Conservation (phyloP, 1,139 yeast species). For the Pichia kudriavzevii region DNA sequence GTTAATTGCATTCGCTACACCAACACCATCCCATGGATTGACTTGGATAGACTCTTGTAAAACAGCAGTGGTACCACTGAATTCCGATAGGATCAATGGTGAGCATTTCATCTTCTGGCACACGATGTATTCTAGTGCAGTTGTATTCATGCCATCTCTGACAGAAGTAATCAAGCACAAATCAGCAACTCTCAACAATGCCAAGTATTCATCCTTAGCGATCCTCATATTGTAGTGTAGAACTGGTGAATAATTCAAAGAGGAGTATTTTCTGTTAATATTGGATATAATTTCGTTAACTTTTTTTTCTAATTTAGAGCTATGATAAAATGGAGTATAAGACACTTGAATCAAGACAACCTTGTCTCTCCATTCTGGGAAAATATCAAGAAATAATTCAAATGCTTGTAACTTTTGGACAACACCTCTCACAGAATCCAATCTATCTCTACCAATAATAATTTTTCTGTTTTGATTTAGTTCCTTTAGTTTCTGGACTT, state of each 20-base stretch:
- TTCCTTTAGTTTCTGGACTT: conserved; percentile 47
- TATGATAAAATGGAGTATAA: conserved; percentile 59
- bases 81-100: conserved; percentile 83
- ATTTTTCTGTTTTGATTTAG: conserved; percentile 69
- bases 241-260: conserved; percentile 72
- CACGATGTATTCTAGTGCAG: conserved; percentile 84
- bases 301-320: conserved; percentile 58
- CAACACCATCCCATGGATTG: conserved; percentile 96
- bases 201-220: conserved; percentile 82
- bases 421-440: conserved; percentile 77
- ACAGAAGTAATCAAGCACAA: conserved; percentile 82
- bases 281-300: conserved; percentile 70
- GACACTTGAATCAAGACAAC: conserved; percentile 91
- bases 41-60: conserved; percentile 75
- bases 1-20: conserved; percentile 79
- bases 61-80: conserved; percentile 84
- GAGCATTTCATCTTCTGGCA: conserved; percentile 70
- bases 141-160: conserved; percentile 95
- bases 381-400: conserved; percentile 76
- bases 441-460: conserved; percentile 76
- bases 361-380: conserved; percentile 84
- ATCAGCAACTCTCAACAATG: conserved; percentile 83
- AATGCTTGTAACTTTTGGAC: conserved; percentile 76
- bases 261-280: conserved; percentile 80
- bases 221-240: conserved; percentile 88